A percentile compares a stretch with the other conserved stretches of the same genome.
Conservation (phyloP, 169 alveolate species). For the Babesia bigemina region DNA sequence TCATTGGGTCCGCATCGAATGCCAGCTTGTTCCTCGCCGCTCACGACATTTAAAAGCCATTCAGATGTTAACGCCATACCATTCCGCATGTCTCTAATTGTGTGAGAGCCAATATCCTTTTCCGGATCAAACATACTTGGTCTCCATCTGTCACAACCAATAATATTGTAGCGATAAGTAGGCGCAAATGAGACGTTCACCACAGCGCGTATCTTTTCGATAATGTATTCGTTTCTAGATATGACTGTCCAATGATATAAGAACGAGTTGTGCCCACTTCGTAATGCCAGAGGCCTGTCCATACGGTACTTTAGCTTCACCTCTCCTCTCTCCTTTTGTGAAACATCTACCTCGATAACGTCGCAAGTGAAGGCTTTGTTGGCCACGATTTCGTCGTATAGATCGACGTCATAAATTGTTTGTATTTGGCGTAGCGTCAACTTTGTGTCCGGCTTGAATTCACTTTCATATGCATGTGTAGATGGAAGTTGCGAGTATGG, state of each 20-base stretch:
- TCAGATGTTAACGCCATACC: too few relatives aligned
- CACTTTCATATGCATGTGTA: background rate
- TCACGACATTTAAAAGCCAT: too few relatives aligned
- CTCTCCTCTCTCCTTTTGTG: background rate
- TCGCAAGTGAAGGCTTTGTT: background rate
- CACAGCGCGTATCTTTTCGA: background rate
- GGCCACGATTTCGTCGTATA: background rate
- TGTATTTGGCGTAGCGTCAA: background rate
- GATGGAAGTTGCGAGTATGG: background rate
- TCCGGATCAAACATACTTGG: background rate
- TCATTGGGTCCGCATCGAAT: too few relatives aligned
- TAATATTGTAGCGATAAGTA: background rate
- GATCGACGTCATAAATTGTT: background rate
- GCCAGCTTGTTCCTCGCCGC: background rate
- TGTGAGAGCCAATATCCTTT: too few relatives aligned
- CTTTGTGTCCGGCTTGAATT: background rate
- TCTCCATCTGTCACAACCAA: background rate
- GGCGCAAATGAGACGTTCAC: background rate
- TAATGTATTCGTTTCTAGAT: background rate
- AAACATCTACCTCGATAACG: constrained; percentile 3
- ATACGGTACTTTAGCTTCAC: background rate
- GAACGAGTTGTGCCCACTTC: background rate
- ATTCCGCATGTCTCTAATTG: background rate
- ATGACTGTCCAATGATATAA: background rate
- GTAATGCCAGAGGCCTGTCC: background rate